phyloP scores from a whole-genome alignment of 2,329 filamentous ascomycete genomes.

The Cladophialophora carrionii region DNA sequence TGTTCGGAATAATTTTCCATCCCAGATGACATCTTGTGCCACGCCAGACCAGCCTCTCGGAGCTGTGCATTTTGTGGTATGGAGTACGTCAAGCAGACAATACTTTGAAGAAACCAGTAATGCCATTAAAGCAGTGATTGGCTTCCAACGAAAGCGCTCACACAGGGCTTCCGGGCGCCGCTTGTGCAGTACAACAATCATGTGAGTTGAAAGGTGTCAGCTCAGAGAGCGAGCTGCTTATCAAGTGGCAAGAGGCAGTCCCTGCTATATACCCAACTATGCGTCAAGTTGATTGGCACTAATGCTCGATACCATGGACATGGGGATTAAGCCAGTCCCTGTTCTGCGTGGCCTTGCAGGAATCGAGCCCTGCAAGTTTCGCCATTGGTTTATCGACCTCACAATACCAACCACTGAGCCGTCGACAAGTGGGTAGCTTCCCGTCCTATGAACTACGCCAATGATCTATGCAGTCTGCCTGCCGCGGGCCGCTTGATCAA shows the following conservation, averaged over 20 bases:
- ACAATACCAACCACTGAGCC: neutral
- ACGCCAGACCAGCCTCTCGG: neutral
- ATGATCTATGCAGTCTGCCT: neutral
- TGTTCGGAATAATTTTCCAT: neutral
- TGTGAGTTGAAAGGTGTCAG: neutral
- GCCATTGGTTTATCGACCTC: neutral
- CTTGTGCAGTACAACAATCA: neutral
- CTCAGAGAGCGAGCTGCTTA: neutral
- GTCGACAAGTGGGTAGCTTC: neutral
- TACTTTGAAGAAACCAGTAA: neutral
- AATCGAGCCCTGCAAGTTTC: neutral
- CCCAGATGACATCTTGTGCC: neutral
- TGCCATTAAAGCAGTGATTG: neutral
- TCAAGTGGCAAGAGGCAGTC: neutral
- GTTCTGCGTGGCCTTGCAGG: neutral
- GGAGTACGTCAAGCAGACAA: neutral
- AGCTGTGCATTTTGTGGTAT: neutral
- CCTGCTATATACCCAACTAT: neutral
- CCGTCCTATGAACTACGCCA: neutral
- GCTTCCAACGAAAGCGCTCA: neutral
- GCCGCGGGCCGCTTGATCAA: neutral
- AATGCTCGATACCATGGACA: neutral
- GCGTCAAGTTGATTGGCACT: neutral
- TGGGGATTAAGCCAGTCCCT: neutral
- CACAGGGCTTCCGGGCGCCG: neutral